These are phyloP conservation scores for Pseudogymnoascus sp. DNA, from an alignment of 2,329 filamentous ascomycete species.

Conservation along the genomic window DNA sequence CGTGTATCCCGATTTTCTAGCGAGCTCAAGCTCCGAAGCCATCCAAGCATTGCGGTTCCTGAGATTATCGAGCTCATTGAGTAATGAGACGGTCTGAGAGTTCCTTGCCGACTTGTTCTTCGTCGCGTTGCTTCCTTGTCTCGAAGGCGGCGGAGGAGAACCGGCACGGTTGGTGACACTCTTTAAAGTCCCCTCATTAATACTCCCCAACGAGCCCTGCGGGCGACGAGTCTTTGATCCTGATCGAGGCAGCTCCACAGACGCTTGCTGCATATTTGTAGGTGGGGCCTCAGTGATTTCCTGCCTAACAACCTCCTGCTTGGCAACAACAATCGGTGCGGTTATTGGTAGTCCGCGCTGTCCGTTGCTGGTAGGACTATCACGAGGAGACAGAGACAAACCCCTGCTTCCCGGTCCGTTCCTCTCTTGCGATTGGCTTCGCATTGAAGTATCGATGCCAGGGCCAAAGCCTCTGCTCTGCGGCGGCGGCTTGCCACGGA, in stretches of 20 bases:
- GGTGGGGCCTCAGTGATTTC: slow-evolving; percentile 25
- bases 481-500: slow-evolving; percentile 20
- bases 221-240: slow-evolving; percentile 43
- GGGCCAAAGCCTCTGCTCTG: slow-evolving; percentile 24
- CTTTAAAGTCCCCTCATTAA: slow-evolving; percentile 46
- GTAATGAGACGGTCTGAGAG: slow-evolving; percentile 61
- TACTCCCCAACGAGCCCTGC: slow-evolving; percentile 61
- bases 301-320: slow-evolving; percentile 25
- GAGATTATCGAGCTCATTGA: slow-evolving; percentile 77
- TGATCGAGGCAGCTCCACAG: slow-evolving; percentile 29
- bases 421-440: slow-evolving; percentile 36
- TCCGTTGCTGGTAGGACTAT: slow-evolving; percentile 49
- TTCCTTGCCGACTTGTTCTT: slow-evolving; percentile 51
- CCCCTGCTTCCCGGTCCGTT: slow-evolving; percentile 30
- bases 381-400: slow-evolving; percentile 30
- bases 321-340: slow-evolving; percentile 39
- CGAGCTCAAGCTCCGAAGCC: slow-evolving; percentile 85
- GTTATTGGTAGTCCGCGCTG: slow-evolving; percentile 39
- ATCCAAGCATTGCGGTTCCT: slow-evolving; percentile 94
- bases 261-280: slow-evolving; percentile 27
- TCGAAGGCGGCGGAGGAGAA: slow-evolving; percentile 49
- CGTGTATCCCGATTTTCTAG: slow-evolving; percentile 80
- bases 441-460: slow-evolving; percentile 26
- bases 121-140: slow-evolving; percentile 50
- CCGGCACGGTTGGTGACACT: slow-evolving; percentile 37